Evolutionary conservation across 2,329 filamentous ascomycete genomes (phyloP).

Genomic region (Orbilia quercus): DNA sequence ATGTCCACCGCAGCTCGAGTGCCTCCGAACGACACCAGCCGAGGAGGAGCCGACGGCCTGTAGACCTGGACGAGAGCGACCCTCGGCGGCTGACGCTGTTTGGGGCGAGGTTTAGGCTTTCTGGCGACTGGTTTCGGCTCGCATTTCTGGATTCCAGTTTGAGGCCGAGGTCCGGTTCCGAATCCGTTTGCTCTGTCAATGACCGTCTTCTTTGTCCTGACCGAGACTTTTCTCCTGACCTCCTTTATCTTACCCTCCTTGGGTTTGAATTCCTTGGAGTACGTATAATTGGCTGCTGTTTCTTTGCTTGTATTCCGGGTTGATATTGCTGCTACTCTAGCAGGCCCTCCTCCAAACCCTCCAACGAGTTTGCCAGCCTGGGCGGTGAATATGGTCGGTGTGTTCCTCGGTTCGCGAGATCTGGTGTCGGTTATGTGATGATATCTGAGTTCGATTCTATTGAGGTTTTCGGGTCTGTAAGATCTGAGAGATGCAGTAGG

Average conservation of each 20-base stretch:
- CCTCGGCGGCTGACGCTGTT: slow-evolving; percentile 25
- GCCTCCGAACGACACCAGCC: slow-evolving; percentile 45
- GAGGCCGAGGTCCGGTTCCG: no score
- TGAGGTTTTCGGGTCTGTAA: slow-evolving; percentile 35
- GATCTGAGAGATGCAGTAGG: slow-evolving; percentile 51
- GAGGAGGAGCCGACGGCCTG: slow-evolving; percentile 22
- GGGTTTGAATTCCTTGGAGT: background rate
- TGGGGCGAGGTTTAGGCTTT: slow-evolving; percentile 16
- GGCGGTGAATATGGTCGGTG: slow-evolving; percentile 17
- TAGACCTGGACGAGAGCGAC: slow-evolving; percentile 16
- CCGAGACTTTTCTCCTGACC: background rate
- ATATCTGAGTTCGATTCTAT: slow-evolving; percentile 42
- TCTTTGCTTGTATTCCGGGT: slow-evolving; percentile 22
- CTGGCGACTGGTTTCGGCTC: slow-evolving; percentile 18
- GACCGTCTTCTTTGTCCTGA: slow-evolving; percentile 1
- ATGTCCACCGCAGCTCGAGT: slow-evolving; percentile 32
- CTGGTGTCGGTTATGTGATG: slow-evolving; percentile 27
- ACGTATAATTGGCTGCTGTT: background rate
- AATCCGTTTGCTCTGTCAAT: slow-evolving; percentile 1
- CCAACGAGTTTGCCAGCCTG: slow-evolving; percentile 46
- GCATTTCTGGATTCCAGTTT: slow-evolving; percentile 36
- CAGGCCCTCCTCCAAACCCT: slow-evolving; percentile 38
- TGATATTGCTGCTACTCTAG: slow-evolving; percentile 5
- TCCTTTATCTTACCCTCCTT: slow-evolving; percentile 6
- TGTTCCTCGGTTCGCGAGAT: slow-evolving; percentile 13